These are phyloP conservation scores for Rhizophora apiculata DNA, from an alignment of 345 rosid genomes.

Conservation along the genomic window DNA sequence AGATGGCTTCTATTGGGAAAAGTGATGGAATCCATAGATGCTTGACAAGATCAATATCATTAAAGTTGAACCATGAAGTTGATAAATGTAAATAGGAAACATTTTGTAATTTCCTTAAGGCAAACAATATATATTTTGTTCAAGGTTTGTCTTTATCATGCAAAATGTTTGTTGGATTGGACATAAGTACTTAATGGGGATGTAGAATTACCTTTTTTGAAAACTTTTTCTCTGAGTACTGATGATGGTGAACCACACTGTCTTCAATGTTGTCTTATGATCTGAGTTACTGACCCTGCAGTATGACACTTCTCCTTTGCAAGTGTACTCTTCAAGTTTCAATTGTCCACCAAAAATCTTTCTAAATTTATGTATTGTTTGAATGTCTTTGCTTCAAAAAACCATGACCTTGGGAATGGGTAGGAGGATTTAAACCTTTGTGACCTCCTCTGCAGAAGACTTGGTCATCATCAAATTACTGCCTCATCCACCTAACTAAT, in stretches of 20 bases:
- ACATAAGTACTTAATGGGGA: neutral
- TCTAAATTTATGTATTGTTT: neutral
- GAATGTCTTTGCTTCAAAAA: too few relatives aligned
- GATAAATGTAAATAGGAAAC: neutral
- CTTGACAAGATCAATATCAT: neutral
- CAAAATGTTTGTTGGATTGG: neutral
- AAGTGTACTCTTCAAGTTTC: neutral
- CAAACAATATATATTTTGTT: neutral
- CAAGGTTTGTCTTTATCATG: neutral
- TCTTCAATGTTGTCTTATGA: neutral
- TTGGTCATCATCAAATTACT: neutral
- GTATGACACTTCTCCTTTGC: neutral
- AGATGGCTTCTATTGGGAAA: conserved; percentile 2
- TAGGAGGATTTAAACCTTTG: neutral
- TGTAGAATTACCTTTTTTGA: neutral
- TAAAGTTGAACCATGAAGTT: neutral
- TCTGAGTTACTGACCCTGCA: conserved; percentile 1
- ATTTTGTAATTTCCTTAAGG: neutral
- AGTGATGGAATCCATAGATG: conserved; percentile 15
- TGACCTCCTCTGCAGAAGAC: neutral
- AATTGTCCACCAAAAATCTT: neutral
- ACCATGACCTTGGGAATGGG: neutral
- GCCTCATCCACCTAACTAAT: neutral
- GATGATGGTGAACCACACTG: neutral
- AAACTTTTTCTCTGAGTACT: neutral